Evolutionary conservation across 139 green algal genomes (phyloP).

Genomic region (Ulvella scutata): DNA sequence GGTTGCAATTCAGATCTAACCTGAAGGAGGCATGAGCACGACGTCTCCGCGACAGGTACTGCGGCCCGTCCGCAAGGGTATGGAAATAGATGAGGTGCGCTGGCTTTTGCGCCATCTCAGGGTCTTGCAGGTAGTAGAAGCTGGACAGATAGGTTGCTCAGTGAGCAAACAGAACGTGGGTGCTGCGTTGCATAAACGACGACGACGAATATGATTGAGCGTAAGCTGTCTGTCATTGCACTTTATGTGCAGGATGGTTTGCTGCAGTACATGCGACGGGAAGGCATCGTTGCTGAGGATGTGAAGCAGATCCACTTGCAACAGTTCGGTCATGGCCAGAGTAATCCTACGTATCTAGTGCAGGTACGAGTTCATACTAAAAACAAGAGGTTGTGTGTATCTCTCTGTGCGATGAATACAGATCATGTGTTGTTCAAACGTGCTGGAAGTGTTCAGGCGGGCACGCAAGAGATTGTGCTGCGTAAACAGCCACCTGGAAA

Average conservation of each 20-base stretch:
- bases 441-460: slow-evolving; percentile 14
- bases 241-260: not conserved
- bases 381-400: not conserved
- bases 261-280: not conserved
- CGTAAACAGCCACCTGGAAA: slow-evolving; percentile 89
- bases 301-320: not conserved
- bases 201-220: not conserved
- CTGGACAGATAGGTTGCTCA: not conserved
- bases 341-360: slow-evolving; percentile 92
- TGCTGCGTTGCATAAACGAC: not conserved
- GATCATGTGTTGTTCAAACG: not conserved
- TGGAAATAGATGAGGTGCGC: not conserved
- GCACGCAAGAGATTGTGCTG: slow-evolving; percentile 46
- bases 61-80: not conserved
- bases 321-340: slow-evolving; percentile 81
- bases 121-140: not conserved
- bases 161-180: not conserved
- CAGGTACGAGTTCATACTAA: slow-evolving; percentile 17
- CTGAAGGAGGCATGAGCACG: not conserved
- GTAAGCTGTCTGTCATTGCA: not conserved
- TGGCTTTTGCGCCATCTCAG: not conserved
- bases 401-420: not conserved
- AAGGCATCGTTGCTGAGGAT: not conserved
- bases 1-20: no score
- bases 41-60: not conserved